phyloP scores from a whole-genome alignment of 169 alveolate genomes.

The Ichthyophthirius multifiliis region DNA sequence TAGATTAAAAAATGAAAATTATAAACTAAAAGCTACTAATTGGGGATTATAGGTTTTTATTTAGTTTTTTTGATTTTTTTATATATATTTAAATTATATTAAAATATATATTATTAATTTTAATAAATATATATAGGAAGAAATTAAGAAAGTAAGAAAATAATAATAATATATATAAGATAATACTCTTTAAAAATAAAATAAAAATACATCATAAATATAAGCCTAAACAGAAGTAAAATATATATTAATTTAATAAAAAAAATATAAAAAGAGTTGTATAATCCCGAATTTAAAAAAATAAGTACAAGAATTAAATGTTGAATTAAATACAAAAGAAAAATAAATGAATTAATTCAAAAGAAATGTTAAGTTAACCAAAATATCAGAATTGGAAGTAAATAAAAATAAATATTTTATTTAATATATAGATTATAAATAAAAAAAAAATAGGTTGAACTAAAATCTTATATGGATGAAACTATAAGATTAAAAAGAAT shows the following conservation, averaged over 20 bases:
- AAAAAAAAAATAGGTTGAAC: neutral
- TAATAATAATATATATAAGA: neutral
- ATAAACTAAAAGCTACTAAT: neutral
- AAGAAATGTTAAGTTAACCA: slow-evolving; percentile 44
- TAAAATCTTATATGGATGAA: slow-evolving; percentile 3
- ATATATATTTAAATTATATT: neutral
- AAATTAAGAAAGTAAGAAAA: neutral
- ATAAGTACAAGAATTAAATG: slow-evolving; percentile 36
- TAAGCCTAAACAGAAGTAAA: neutral
- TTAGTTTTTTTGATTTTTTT: neutral
- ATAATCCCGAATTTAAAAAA: neutral
- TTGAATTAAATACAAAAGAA: neutral
- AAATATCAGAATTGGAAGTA: slow-evolving; percentile 40
- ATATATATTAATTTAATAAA: neutral
- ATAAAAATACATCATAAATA: neutral
- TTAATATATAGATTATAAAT: neutral
- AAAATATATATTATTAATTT: neutral
- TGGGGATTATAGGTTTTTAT: neutral
- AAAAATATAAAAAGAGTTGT: neutral
- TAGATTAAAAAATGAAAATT: neutral
- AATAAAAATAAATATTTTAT: slow-evolving; percentile 8
- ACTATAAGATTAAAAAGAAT: neutral
- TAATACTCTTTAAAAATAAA: neutral
- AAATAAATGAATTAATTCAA: slow-evolving; percentile 31
- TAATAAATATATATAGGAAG: neutral